Evolutionary conservation across 2,329 filamentous ascomycete species (phyloP), one percentile per base, ranked within the genome.

Genomic region (Neofusicoccum ribis): DNA sequence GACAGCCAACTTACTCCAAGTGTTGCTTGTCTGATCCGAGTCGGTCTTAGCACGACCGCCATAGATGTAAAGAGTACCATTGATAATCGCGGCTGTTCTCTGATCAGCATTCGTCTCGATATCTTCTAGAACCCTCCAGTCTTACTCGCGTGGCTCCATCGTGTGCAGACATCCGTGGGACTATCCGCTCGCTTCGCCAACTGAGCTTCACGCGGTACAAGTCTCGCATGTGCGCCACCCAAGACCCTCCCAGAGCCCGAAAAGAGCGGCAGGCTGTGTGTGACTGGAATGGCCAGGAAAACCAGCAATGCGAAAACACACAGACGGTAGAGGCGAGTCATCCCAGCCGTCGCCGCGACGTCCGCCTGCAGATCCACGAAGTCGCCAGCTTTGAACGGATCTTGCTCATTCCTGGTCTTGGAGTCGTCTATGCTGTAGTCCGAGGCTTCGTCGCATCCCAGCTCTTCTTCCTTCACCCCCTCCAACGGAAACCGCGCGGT

Each of bases 31-130:
- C 70, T 93, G 90, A 41, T 83, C 82, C 14, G 82, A 75, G 15
- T 82, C 75, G 1, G 81, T 85, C 58, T 83, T 89, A 14, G 86
- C 84, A 69, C 89, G 84, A 31, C 91, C 91, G 41, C 91, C 91
- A 69, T 92, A 93, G 63, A 92, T 84, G 73, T 91, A 93, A 3
- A 93, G 72, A 0, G 89, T 93, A 14, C 90, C 90, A 69, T 92
- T 92, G 15, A 93, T 82, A 41, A 90, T 74, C 3, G 91, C 87
- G 67, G 82, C 86, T 86, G 27, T 8, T 17, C 2, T 20, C 15
- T 23, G 8, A 41, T 44, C 47, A 63, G 39, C 39, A 20, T 3
- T 12, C 2, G 7, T 8, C 8, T 31, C 15, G 8, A 58, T 17
- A 4, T 68, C 9, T 27, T 14, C 31, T 46, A 37, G 2, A 27